A percentile compares a stretch with the other conserved stretches of the same genome.
Evolutionary conservation across 2,329 filamentous ascomycete genomes (phyloP).

Genomic region (Neopestalotiopsis clavispora): DNA sequence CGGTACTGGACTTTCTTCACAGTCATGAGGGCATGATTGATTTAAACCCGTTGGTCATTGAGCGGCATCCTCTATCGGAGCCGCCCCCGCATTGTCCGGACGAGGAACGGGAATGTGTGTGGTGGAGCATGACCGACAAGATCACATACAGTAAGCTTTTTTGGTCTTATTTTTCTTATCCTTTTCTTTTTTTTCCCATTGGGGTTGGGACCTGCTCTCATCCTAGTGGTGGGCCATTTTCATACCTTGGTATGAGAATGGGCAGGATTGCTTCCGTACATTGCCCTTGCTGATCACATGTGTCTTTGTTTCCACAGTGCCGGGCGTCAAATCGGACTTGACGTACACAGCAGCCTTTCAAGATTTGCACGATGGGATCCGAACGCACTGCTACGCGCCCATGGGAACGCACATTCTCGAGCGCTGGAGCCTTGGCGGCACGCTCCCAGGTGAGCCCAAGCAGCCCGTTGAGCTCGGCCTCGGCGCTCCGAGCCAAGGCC

Average conservation of each 20-base stretch:
- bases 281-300: not conserved
- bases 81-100: constrained; percentile 68
- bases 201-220: too few relatives aligned
- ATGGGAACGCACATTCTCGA: constrained; percentile 79
- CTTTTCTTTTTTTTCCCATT: not conserved
- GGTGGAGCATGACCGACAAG: constrained; percentile 82
- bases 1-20: constrained; percentile 78
- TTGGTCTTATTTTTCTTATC: not conserved
- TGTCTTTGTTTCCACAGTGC: constrained; percentile 45
- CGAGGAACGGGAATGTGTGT: constrained; percentile 74
- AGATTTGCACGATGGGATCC: constrained; percentile 72
- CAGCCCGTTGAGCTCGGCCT: constrained; percentile 70
- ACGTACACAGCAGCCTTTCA: constrained; percentile 83
- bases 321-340: constrained; percentile 70
- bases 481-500: constrained; percentile 66
- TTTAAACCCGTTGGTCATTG: constrained; percentile 81
- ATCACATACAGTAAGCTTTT: constrained; percentile 60
- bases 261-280: too few relatives aligned
- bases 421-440: constrained; percentile 78
- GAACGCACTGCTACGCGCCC: constrained; percentile 85
- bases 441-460: constrained; percentile 70
- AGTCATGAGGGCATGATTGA: constrained; percentile 85
- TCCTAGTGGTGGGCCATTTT: too few relatives aligned
- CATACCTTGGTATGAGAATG: too few relatives aligned
- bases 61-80: constrained; percentile 66